These are phyloP conservation scores for Gracilaria vermiculophylla DNA, from an alignment of 23 red algal genomes.

Conservation along the genomic window DNA sequence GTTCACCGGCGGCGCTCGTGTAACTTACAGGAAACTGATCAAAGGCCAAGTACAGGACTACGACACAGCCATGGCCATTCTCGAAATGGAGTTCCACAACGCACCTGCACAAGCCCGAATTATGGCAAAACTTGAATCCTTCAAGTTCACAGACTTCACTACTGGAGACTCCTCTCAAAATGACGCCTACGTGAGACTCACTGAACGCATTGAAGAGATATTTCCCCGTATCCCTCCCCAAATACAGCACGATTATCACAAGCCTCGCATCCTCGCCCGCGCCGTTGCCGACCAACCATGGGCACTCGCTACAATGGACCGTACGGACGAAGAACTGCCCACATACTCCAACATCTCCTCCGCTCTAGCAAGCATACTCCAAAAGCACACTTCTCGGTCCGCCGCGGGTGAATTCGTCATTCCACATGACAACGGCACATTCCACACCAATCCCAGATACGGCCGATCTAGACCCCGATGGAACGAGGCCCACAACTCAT, in stretches of 20 bases:
- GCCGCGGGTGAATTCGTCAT: too few species aligned
- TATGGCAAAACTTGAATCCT: not conserved
- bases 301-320: not conserved
- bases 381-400: not conserved
- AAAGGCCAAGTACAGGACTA: not conserved
- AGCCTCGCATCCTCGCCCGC: not conserved
- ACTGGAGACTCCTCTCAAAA: not conserved
- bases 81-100: not conserved
- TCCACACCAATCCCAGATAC: constrained; percentile 12
- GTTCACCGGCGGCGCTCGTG: not conserved
- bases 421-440: not conserved
- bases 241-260: not conserved
- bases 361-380: not conserved
- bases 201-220: not conserved
- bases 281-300: not conserved
- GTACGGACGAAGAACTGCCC: constrained; percentile 1
- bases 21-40: not conserved
- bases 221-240: not conserved
- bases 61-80: not conserved
- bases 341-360: not conserved
- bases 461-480: not conserved
- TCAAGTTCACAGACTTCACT: not conserved
- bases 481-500: not conserved
- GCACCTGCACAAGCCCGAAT: not conserved
- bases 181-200: not conserved